phyloP scores from a whole-genome alignment of 2,329 filamentous ascomycete genomes.

The Coleophoma cylindrospora region DNA sequence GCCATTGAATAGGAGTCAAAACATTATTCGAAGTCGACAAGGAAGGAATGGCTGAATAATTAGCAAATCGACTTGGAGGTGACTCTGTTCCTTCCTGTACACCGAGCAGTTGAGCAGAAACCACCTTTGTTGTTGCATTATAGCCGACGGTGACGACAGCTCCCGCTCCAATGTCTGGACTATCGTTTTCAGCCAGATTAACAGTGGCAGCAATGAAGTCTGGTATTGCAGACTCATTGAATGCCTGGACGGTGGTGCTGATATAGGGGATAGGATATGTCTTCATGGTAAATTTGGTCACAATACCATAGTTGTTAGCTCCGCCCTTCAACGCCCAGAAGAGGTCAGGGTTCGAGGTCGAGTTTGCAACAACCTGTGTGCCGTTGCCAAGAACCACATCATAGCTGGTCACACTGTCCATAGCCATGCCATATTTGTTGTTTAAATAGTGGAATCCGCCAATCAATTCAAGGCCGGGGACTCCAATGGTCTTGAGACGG shows the following conservation, averaged over 20 bases:
- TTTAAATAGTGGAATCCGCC: slow-evolving; percentile 19
- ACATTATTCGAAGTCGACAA: too few relatives aligned
- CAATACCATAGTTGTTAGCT: slow-evolving; percentile 25
- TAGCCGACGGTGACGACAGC: slow-evolving; percentile 4
- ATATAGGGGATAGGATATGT: slow-evolving; percentile 17
- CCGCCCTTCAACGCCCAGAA: slow-evolving; percentile 27
- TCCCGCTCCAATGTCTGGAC: slow-evolving; percentile 6
- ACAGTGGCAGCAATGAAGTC: slow-evolving; percentile 7
- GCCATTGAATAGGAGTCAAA: too few relatives aligned
- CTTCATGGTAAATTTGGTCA: slow-evolving; percentile 24
- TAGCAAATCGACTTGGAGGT: slow-evolving; percentile 7
- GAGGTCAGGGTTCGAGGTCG: slow-evolving; percentile 14
- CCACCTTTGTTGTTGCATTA: slow-evolving; percentile 7
- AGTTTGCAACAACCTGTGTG: slow-evolving; percentile 1
- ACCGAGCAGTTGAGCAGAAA: slow-evolving; percentile 7
- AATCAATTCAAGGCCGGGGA: slow-evolving; percentile 36
- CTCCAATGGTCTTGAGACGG: slow-evolving; percentile 38
- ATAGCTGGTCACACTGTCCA: slow-evolving; percentile 3
- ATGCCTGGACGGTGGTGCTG: slow-evolving; percentile 7
- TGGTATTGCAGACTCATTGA: slow-evolving; percentile 2
- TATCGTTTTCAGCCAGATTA: slow-evolving; percentile 6
- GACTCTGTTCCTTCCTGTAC: slow-evolving; percentile 8
- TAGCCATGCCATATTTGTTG: slow-evolving; percentile 20
- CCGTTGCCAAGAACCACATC: slow-evolving; percentile 5
- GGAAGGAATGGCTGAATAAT: slow-evolving; percentile 7